Evolutionary conservation across 2,329 filamentous ascomycete species (phyloP).

Genomic region (Alternaria alternata): DNA sequence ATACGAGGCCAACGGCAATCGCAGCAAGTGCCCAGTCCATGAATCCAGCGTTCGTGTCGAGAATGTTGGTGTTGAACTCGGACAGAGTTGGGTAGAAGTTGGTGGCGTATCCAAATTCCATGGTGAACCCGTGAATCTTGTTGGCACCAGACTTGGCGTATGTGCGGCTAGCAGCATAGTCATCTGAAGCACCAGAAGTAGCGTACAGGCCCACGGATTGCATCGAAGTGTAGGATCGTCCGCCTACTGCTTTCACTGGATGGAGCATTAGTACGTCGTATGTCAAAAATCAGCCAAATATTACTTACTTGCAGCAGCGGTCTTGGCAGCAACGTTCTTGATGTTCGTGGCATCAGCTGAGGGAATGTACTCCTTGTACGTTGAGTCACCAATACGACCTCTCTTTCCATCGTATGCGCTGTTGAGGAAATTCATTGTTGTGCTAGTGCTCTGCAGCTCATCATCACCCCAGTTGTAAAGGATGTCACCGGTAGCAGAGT

Average conservation of each 20-base stretch:
- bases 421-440: conserved; percentile 63
- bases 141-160: conserved; percentile 47
- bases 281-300: neutral
- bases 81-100: conserved; percentile 53
- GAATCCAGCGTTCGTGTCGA: conserved; percentile 53
- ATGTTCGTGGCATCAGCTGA: conserved; percentile 45
- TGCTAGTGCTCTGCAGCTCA: conserved; percentile 57
- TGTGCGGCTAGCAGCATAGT: conserved; percentile 51
- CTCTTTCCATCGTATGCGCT: conserved; percentile 60
- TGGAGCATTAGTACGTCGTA: neutral
- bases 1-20: conserved; percentile 41
- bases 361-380: conserved; percentile 57
- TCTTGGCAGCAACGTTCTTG: conserved; percentile 44
- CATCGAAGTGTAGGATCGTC: conserved; percentile 42
- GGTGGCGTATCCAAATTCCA: conserved; percentile 43
- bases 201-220: conserved; percentile 51
- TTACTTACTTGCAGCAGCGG: conserved; percentile 34
- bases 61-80: conserved; percentile 53
- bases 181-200: conserved; percentile 50
- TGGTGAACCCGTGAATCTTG: conserved; percentile 49
- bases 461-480: conserved; percentile 68
- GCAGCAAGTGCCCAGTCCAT: conserved; percentile 53
- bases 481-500: conserved; percentile 62
- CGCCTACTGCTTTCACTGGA: conserved; percentile 49
- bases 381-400: conserved; percentile 62